phyloP scores from a whole-genome alignment of 768 basidiomycete genomes.

The Boletus subcaerulescens region DNA sequence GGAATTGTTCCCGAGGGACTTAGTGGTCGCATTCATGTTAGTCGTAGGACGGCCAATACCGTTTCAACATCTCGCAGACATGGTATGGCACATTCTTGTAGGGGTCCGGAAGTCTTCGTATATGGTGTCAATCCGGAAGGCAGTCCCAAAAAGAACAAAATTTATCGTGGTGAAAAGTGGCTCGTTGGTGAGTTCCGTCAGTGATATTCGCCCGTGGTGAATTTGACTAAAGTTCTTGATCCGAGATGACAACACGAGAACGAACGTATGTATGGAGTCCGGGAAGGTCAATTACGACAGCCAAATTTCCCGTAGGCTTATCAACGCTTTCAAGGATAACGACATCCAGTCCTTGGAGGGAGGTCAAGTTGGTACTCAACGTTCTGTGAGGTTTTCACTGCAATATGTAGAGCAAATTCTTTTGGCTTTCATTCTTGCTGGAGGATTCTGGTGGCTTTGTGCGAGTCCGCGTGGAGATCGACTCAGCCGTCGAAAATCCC shows the following conservation, averaged over 20 bases:
- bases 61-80: slow-evolving; percentile 9
- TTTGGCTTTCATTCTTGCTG: slow-evolving; percentile 30
- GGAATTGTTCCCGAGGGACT: background rate
- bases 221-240: too few relatives aligned
- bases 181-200: too few relatives aligned
- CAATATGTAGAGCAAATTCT: slow-evolving; percentile 3
- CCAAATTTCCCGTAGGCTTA: slow-evolving; percentile 8
- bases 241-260: too few relatives aligned
- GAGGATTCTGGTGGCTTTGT: slow-evolving; percentile 34
- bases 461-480: slow-evolving; percentile 44
- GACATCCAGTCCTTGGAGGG: background rate
- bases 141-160: too few relatives aligned
- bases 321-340: slow-evolving; percentile 14
- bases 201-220: too few relatives aligned
- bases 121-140: too few relatives aligned
- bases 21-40: background rate
- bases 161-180: too few relatives aligned
- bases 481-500: too few relatives aligned
- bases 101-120: too few relatives aligned
- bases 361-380: background rate
- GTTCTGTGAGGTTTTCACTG: slow-evolving; percentile 19
- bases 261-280: background rate
- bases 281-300: background rate
- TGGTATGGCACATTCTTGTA: too few relatives aligned
- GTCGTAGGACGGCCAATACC: background rate